Conservation (phyloP, 2,329 filamentous ascomycete genomes). For the Colletotrichum viniferum region DNA sequence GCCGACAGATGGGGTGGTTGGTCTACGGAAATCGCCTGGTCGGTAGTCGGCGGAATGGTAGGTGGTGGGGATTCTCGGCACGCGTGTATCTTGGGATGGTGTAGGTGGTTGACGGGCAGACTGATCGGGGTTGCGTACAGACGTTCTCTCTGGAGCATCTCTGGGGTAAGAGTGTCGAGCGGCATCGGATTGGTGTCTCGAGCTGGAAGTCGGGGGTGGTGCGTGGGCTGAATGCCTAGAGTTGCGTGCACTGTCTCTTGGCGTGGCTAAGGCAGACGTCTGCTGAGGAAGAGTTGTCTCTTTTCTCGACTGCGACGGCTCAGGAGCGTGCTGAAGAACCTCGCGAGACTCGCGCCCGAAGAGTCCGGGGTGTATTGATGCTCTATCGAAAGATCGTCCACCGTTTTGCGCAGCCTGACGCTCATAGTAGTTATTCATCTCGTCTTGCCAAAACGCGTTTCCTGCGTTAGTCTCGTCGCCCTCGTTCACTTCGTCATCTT, state of each 20-base stretch:
- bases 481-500: neutral
- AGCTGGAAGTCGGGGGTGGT: neutral
- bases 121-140: neutral
- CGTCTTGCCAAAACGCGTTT: neutral
- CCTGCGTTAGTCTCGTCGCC: neutral
- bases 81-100: neutral
- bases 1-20: neutral
- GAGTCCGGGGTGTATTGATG: neutral
- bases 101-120: neutral
- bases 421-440: neutral
- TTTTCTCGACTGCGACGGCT: neutral
- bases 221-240: neutral
- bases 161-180: neutral
- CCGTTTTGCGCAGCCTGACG: neutral
- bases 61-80: neutral
- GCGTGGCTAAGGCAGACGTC: neutral
- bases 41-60: neutral
- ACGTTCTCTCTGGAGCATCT: neutral
- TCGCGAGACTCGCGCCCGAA: neutral
- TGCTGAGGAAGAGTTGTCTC: neutral
- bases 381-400: neutral
- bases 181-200: neutral
- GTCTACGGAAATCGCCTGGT: neutral
- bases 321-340: neutral
- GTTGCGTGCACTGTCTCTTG: neutral